These are phyloP conservation scores for Niveomyces coronatus DNA, from an alignment of 2,329 filamentous ascomycete genomes.

Conservation along the genomic window DNA sequence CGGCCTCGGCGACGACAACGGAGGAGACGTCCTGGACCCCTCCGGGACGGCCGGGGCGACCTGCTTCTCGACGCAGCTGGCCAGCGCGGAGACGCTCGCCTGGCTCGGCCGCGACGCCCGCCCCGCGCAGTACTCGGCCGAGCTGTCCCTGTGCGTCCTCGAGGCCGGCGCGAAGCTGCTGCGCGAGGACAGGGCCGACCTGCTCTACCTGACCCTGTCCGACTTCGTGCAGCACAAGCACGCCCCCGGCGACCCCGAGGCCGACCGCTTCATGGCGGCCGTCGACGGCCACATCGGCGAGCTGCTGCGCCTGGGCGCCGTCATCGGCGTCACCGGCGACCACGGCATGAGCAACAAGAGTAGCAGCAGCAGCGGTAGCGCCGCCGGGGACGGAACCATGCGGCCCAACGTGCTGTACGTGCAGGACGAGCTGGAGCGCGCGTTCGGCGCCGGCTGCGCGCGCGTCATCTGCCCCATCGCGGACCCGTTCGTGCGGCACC, in stretches of 20 bases:
- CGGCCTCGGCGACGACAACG: constrained; percentile 20
- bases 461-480: constrained; percentile 34
- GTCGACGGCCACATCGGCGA: constrained; percentile 24
- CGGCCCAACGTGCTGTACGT: constrained; percentile 29
- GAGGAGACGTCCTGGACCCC: no score
- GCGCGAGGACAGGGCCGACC: constrained; percentile 26
- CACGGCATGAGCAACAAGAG: constrained; percentile 34
- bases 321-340: constrained; percentile 30
- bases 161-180: constrained; percentile 32
- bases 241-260: constrained; percentile 24
- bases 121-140: constrained; percentile 31
- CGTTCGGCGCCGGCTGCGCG: constrained; percentile 20
- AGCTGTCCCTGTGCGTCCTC: constrained; percentile 32
- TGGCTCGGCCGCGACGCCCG: constrained; percentile 25
- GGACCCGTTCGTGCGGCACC: constrained; percentile 32
- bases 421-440: constrained; percentile 24
- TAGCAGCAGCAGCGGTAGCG: no score
- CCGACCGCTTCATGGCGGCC: constrained; percentile 26
- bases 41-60: constrained; percentile 20
- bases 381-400: constrained; percentile 20
- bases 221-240: constrained; percentile 35
- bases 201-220: constrained; percentile 33
- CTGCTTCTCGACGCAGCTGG: constrained; percentile 30
- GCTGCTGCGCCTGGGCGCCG: constrained; percentile 23
- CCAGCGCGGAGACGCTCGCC: constrained; percentile 23